Evolutionary conservation across 1,284 basidiomycete species (phyloP).

Genomic region (Trichosporon ovoides): DNA sequence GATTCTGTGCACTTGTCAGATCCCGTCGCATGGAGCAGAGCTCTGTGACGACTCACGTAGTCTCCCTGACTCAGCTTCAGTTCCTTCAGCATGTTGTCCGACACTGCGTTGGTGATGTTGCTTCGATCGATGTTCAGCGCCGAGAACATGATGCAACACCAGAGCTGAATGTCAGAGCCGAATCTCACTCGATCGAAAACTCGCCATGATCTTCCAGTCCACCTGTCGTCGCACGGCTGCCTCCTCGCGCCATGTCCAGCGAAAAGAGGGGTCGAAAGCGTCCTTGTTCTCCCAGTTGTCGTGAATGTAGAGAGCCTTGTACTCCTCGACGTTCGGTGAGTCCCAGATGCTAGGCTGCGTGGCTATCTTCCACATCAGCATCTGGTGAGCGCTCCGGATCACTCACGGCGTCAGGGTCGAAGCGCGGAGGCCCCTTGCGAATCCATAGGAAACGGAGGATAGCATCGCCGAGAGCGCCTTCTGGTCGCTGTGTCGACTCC

Average conservation of each 20-base stretch:
- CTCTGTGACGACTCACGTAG: constrained; percentile 27
- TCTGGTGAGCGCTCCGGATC: not conserved
- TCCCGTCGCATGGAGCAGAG: not conserved
- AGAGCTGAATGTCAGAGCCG: not conserved
- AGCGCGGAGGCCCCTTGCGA: not conserved
- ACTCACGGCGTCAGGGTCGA: not conserved
- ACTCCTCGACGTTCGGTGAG: not conserved
- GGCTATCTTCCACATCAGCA: not conserved
- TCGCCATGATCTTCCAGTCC: constrained; percentile 57
- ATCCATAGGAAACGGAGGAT: not conserved
- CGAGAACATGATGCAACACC: constrained; percentile 28
- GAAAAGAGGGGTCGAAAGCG: constrained; percentile 58
- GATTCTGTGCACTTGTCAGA: constrained; percentile 19
- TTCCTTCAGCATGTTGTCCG: constrained; percentile 46
- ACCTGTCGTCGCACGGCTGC: constrained; percentile 59
- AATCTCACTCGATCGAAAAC: not conserved
- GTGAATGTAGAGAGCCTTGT: not conserved
- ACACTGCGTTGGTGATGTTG: constrained; percentile 37
- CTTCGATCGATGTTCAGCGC: constrained; percentile 36
- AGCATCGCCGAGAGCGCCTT: not conserved
- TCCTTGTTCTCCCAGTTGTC: constrained; percentile 24
- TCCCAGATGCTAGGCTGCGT: not conserved
- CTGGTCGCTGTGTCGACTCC: not conserved
- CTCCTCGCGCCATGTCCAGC: constrained; percentile 68
- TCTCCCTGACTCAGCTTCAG: constrained; percentile 39